Evolutionary conservation across 192 early-diverging fungal species (phyloP).

Genomic region (Allomyces arbusculus): DNA sequence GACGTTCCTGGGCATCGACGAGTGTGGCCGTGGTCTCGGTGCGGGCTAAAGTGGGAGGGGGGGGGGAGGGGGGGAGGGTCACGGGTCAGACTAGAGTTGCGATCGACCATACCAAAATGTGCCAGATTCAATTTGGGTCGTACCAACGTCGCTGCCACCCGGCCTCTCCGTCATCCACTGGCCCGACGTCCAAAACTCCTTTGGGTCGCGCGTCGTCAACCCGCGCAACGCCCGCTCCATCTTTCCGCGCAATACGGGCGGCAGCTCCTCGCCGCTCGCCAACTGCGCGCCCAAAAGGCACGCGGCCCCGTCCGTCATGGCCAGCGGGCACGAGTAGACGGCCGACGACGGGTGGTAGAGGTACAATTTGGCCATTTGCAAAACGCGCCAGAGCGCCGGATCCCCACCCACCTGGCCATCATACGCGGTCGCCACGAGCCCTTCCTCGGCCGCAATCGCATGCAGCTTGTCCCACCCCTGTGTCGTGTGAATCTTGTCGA

Average conservation of each 20-base stretch:
- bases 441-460: slow-evolving; percentile 36
- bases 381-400: slow-evolving; percentile 16
- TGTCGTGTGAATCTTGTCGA: slow-evolving; percentile 35
- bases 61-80: neutral
- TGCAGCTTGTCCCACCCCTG: slow-evolving; percentile 42
- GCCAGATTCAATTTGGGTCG: neutral
- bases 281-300: slow-evolving; percentile 29
- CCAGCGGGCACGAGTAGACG: slow-evolving; percentile 42
- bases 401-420: slow-evolving; percentile 27
- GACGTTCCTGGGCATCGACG: slow-evolving; percentile 9
- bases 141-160: slow-evolving; percentile 42
- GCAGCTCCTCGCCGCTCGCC: slow-evolving; percentile 33
- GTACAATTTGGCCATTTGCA: slow-evolving; percentile 48
- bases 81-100: neutral
- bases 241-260: slow-evolving; percentile 24
- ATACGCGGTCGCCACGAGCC: slow-evolving; percentile 42
- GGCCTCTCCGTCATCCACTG: slow-evolving; percentile 65
- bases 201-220: slow-evolving; percentile 26
- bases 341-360: slow-evolving; percentile 30
- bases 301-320: slow-evolving; percentile 35
- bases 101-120: neutral
- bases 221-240: slow-evolving; percentile 17
- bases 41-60: too few species aligned
- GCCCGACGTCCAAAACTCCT: slow-evolving; percentile 37
- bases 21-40: slow-evolving; percentile 41